These are phyloP conservation scores for Globisporangium iwayamae DNA, from an alignment of 352 stramenopile genomes.

Conservation along the genomic window DNA sequence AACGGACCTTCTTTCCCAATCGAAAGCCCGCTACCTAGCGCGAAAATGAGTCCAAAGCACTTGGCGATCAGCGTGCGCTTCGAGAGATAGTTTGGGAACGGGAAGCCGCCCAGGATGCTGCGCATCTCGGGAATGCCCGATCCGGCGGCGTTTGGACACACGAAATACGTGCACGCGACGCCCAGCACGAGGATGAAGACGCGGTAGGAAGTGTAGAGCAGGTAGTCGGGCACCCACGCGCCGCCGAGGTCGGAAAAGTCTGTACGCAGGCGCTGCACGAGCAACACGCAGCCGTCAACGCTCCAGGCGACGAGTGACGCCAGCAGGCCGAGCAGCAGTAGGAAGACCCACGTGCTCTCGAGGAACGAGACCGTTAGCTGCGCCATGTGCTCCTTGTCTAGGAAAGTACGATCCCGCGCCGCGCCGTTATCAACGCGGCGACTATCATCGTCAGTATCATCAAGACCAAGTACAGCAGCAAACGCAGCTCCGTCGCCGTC, in stretches of 20 bases:
- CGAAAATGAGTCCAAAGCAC: conserved; percentile 56
- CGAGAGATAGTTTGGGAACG: conserved; percentile 63
- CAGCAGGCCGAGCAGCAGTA: conserved; percentile 55
- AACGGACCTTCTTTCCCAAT: conserved; percentile 83
- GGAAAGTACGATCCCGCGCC: conserved; percentile 20
- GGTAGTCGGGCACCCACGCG: conserved; percentile 48
- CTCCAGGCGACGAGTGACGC: conserved; percentile 62
- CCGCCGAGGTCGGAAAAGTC: conserved; percentile 43
- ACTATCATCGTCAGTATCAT: conserved; percentile 16
- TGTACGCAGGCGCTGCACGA: conserved; percentile 32
- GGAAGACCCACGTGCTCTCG: conserved; percentile 73
- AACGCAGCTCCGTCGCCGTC: not conserved
- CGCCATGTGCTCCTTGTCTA: conserved; percentile 50
- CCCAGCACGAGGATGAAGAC: conserved; percentile 58
- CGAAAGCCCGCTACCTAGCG: conserved; percentile 59
- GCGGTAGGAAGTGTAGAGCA: conserved; percentile 59
- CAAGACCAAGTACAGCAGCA: conserved; percentile 20
- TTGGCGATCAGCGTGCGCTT: conserved; percentile 60
- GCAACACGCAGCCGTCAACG: conserved; percentile 55
- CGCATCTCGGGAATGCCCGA: conserved; percentile 81
- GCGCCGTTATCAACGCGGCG: conserved; percentile 22
- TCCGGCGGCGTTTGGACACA: conserved; percentile 59
- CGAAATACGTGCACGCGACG: conserved; percentile 52
- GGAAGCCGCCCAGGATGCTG: conserved; percentile 70
- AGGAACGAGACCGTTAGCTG: conserved; percentile 46